Conservation (phyloP, 176 grass and related monocot species). For the Phoenix dactylifera region DNA sequence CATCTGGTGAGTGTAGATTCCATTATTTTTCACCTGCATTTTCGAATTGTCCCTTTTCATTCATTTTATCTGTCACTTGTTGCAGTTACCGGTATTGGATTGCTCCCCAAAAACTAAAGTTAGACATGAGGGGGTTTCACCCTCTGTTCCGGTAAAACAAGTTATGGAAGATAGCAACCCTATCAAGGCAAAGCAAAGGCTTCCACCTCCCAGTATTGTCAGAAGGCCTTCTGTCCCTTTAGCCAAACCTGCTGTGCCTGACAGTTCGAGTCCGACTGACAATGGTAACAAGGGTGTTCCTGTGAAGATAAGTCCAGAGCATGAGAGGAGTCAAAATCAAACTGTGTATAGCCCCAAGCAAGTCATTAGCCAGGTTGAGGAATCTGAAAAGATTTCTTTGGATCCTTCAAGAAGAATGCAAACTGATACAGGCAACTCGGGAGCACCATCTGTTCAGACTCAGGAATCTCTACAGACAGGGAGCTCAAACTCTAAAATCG, state of each 20-base stretch:
- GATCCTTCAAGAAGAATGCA: constrained; percentile 25
- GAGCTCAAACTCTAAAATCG: constrained; percentile 22
- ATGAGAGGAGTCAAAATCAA: constrained; percentile 37
- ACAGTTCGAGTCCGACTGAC: constrained; percentile 32
- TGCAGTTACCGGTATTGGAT: constrained; percentile 68
- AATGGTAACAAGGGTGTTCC: constrained; percentile 42
- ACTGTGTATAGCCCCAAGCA: constrained; percentile 22
- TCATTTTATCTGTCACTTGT: constrained; percentile 11
- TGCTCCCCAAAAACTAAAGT: constrained; percentile 41
- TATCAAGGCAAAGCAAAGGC: constrained; percentile 38
- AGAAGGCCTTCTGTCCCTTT: constrained; percentile 32
- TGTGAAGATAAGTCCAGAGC: constrained; percentile 26
- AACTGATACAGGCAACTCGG: constrained; percentile 20
- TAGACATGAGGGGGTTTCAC: constrained; percentile 31
- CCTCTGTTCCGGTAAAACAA: constrained; percentile 35
- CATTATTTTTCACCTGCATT: no score
- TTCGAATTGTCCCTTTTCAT: no score
- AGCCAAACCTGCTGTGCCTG: constrained; percentile 22
- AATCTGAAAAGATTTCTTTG: constrained; percentile 26
- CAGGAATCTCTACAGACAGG: constrained; percentile 10
- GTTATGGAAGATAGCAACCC: constrained; percentile 22
- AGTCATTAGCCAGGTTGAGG: constrained; percentile 9
- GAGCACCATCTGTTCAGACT: constrained; percentile 26
- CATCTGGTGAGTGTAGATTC: constrained; percentile 48
- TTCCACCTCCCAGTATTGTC: constrained; percentile 20